A percentile compares a stretch with the other conserved stretches of the same genome.
These are phyloP conservation scores for Orbilia javanica DNA, from an alignment of 2,329 filamentous ascomycete genomes.

Conservation along the genomic window DNA sequence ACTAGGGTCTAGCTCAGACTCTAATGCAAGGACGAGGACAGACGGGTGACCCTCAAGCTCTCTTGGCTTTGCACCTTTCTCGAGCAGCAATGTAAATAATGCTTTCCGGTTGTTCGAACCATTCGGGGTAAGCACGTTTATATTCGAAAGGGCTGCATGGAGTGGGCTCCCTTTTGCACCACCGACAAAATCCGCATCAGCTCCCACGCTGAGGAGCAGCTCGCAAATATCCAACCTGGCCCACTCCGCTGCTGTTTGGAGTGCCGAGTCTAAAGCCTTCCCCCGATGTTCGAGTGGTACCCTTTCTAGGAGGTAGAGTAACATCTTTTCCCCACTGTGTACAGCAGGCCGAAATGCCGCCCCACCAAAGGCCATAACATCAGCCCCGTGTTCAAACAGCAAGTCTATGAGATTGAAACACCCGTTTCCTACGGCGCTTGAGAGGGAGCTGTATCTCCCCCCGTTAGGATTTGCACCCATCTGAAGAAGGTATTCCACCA, in stretches of 20 bases:
- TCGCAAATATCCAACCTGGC: slow-evolving; percentile 25
- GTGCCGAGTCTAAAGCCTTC: neutral
- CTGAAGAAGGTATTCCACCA: slow-evolving; percentile 35
- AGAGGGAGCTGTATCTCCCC: neutral
- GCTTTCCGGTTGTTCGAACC: neutral
- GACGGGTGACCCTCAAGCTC: slow-evolving; percentile 1
- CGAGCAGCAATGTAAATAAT: slow-evolving; percentile 22
- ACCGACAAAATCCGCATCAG: slow-evolving; percentile 17
- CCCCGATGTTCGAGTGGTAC: neutral
- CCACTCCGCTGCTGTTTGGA: slow-evolving; percentile 8
- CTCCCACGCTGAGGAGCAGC: slow-evolving; percentile 9
- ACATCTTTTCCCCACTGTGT: slow-evolving; percentile 25
- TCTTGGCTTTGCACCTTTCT: slow-evolving; percentile 12
- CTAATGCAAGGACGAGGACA: neutral
- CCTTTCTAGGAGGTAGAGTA: slow-evolving; percentile 12
- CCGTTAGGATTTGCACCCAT: slow-evolving; percentile 45
- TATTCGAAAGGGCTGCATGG: neutral
- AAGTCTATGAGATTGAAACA: slow-evolving; percentile 19
- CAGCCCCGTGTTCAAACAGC: slow-evolving; percentile 20
- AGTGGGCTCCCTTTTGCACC: slow-evolving; percentile 21
- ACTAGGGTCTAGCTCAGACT: neutral
- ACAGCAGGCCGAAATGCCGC: slow-evolving; percentile 1
- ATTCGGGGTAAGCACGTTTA: no score
- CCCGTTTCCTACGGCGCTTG: neutral
- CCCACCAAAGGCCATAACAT: slow-evolving; percentile 1